Evolutionary conservation across 1,284 basidiomycete species (phyloP).

Genomic region (Trametes hirsuta): DNA sequence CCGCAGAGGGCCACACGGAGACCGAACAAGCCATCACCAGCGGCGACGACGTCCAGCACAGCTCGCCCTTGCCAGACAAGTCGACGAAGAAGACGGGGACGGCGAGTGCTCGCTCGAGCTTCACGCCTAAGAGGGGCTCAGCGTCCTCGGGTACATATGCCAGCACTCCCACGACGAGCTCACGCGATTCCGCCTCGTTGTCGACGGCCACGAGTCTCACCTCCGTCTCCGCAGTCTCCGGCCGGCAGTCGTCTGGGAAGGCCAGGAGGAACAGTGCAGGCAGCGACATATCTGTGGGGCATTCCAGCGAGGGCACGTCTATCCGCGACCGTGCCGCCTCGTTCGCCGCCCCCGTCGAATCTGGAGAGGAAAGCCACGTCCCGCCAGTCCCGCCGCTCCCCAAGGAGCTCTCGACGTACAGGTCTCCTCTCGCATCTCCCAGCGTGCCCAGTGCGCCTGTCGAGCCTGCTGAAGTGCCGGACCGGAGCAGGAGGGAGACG

Average conservation of each 20-base stretch:
- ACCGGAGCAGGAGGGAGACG: slow-evolving; percentile 29
- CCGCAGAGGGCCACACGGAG: slow-evolving; percentile 36
- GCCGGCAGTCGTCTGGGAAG: slow-evolving; percentile 62
- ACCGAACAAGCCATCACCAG: slow-evolving; percentile 50
- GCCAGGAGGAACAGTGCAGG: slow-evolving; percentile 79
- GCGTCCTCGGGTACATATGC: slow-evolving; percentile 86
- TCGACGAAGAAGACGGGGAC: slow-evolving; percentile 64
- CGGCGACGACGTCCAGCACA: slow-evolving; percentile 47
- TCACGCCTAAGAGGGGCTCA: slow-evolving; percentile 84
- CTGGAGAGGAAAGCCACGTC: slow-evolving; percentile 64
- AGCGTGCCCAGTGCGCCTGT: slow-evolving; percentile 45
- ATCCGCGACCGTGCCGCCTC: slow-evolving; percentile 70
- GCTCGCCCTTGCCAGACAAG: slow-evolving; percentile 55
- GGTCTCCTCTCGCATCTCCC: slow-evolving; percentile 55
- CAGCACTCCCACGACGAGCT: slow-evolving; percentile 74
- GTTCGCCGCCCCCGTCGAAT: slow-evolving; percentile 59
- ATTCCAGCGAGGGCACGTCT: slow-evolving; percentile 64
- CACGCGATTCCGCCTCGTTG: slow-evolving; percentile 82
- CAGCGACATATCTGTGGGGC: slow-evolving; percentile 81
- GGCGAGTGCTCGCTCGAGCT: slow-evolving; percentile 63
- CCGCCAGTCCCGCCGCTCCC: slow-evolving; percentile 97
- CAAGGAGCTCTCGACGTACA: slow-evolving; percentile 84
- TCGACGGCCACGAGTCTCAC: slow-evolving; percentile 77
- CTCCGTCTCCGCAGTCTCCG: slow-evolving; percentile 69
- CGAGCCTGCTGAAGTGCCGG: slow-evolving; percentile 43